Evolutionary conservation across 371 early-diverging fungal species (phyloP).

Genomic region (Dentiscutata heterogama): DNA sequence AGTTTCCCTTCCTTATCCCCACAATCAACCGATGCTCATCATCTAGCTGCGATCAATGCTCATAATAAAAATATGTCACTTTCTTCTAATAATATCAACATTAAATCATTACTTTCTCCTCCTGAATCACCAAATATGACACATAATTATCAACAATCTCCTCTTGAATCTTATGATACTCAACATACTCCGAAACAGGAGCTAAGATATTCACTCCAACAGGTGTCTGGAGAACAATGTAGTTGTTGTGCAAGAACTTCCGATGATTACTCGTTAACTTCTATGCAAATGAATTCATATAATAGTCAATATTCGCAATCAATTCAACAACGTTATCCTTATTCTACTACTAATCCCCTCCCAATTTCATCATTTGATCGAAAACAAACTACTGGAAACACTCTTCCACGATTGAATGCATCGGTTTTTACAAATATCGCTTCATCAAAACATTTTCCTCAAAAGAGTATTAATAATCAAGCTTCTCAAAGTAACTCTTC

Average conservation of each 20-base stretch:
- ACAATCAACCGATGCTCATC: slow-evolving; percentile 22
- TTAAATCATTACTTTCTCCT: slow-evolving; percentile 34
- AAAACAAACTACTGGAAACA: too few species aligned
- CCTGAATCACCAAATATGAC: slow-evolving; percentile 40
- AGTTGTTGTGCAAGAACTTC: slow-evolving; percentile 11
- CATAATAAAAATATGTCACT: slow-evolving; percentile 15
- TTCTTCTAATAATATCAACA: not conserved
- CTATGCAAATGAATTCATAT: not conserved
- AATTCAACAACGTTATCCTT: not conserved
- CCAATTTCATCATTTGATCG: not conserved
- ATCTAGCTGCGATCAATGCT: slow-evolving; percentile 29
- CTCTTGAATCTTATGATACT: not conserved
- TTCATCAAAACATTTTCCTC: not conserved
- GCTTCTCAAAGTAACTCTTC: not conserved
- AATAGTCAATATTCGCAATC: not conserved
- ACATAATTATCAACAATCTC: slow-evolving; percentile 9
- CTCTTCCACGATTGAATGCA: not conserved
- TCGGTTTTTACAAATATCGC: not conserved
- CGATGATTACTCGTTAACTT: not conserved
- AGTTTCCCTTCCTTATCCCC: not conserved
- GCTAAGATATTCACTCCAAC: not conserved
- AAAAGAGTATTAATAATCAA: not conserved
- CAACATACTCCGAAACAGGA: not conserved
- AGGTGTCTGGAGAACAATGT: not conserved
- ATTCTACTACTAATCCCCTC: not conserved